phyloP scores from a whole-genome alignment of 805 yeast species.

The Debaryomyces maramus region DNA sequence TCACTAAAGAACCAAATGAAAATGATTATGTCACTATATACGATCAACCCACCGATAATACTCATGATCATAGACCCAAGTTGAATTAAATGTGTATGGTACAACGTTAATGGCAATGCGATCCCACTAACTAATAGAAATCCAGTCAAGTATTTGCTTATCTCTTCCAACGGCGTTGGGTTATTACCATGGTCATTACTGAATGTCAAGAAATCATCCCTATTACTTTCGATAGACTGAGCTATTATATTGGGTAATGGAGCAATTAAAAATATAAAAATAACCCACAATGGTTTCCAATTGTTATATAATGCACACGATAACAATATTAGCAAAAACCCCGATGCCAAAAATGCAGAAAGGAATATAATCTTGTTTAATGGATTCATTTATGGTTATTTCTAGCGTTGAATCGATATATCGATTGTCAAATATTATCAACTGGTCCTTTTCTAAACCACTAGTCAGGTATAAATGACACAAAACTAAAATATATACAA shows the following conservation, averaged over 20 bases:
- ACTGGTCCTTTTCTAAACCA: too few relatives aligned
- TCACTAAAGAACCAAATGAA: conserved; percentile 49
- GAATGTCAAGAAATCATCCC: conserved; percentile 46
- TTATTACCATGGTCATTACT: conserved; percentile 39
- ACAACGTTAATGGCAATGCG: conserved; percentile 42
- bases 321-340: conserved; percentile 42
- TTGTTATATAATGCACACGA: conserved; percentile 47
- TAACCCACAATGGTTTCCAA: conserved; percentile 44
- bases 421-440: too few relatives aligned
- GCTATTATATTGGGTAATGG: conserved; percentile 46
- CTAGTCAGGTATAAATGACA: too few relatives aligned
- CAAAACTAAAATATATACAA: neutral
- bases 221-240: conserved; percentile 33
- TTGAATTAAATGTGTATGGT: conserved; percentile 37
- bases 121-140: conserved; percentile 44
- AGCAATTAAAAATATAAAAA: conserved; percentile 42
- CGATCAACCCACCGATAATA: conserved; percentile 44
- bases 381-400: conserved; percentile 34
- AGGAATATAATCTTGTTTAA: conserved; percentile 47
- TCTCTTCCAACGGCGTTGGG: conserved; percentile 39
- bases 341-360: conserved; percentile 46
- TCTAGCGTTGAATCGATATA: too few relatives aligned
- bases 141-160: conserved; percentile 41
- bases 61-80: conserved; percentile 45
- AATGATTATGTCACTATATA: conserved; percentile 43